Percentiles rank a stretch among this genome's conserved stretches.
phyloP scores from a whole-genome alignment of 2,329 filamentous ascomycete species.

The Cytospora schulzeri region DNA sequence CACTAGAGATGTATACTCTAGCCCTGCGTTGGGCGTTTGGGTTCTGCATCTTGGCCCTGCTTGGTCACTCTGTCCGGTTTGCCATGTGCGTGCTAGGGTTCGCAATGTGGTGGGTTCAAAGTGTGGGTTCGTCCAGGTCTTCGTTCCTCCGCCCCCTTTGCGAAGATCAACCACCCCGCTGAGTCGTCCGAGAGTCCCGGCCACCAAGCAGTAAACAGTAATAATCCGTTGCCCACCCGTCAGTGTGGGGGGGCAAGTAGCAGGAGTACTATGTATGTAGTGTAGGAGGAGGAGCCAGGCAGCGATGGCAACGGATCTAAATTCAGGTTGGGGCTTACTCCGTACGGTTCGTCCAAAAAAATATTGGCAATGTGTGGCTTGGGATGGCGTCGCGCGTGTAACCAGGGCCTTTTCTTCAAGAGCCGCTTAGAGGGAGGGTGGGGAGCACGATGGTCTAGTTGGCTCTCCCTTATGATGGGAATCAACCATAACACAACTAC shows the following conservation, averaged over 20 bases:
- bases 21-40: conserved; percentile 7
- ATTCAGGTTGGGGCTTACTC: not conserved
- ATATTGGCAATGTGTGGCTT: too few relatives aligned
- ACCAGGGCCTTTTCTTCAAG: not conserved
- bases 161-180: not conserved
- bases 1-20: conserved; percentile 10
- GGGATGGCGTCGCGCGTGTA: not conserved
- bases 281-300: not conserved
- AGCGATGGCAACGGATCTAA: not conserved
- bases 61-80: conserved; percentile 2
- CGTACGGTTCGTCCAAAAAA: too few relatives aligned
- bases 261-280: too few relatives aligned
- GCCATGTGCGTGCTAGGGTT: conserved; percentile 16
- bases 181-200: not conserved
- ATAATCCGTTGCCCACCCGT: too few relatives aligned
- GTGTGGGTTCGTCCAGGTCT: not conserved
- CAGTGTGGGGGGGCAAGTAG: too few relatives aligned
- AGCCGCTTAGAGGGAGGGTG: not conserved
- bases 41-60: not conserved
- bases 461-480: not conserved
- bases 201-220: not conserved
- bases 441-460: conserved; percentile 9
- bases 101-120: not conserved
- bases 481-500: too few relatives aligned
- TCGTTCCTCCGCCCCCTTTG: not conserved